Conservation (phyloP, 2,329 filamentous ascomycete species). For the Stachybotrys chartarum region DNA sequence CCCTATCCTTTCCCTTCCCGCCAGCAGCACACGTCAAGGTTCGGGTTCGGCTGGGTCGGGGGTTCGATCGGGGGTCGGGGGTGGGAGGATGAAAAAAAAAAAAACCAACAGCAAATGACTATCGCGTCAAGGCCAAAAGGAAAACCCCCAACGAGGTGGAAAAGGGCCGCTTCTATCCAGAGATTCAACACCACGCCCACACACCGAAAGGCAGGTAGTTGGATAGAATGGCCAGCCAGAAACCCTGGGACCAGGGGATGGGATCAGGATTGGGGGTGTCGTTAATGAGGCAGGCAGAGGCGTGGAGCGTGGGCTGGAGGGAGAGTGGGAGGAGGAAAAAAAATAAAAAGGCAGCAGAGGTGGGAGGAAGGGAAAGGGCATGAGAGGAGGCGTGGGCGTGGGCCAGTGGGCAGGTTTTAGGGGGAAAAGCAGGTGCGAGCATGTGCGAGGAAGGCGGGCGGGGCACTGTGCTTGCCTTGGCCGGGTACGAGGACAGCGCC, state of each 20-base stretch:
- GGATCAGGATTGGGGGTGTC: neutral
- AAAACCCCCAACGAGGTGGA: neutral
- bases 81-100: constrained; percentile 3
- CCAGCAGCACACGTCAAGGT: neutral
- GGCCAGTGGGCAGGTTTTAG: neutral
- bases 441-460: neutral
- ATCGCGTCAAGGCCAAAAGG: neutral
- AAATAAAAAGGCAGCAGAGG: neutral
- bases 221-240: neutral
- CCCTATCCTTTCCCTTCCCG: neutral
- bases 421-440: neutral
- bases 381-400: neutral
- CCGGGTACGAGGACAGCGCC: neutral
- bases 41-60: neutral
- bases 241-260: neutral
- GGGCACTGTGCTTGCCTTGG: neutral
- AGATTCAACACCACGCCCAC: neutral
- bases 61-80: constrained; percentile 2
- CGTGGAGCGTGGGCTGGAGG: neutral
- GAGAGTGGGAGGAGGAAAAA: neutral
- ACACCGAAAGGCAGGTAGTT: neutral
- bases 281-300: neutral
- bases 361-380: neutral
- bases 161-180: neutral
- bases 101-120: neutral